Percentiles rank a stretch among this genome's conserved stretches.
Evolutionary conservation across 805 yeast species (phyloP).

Genomic region (Lipomyces yamadae): DNA sequence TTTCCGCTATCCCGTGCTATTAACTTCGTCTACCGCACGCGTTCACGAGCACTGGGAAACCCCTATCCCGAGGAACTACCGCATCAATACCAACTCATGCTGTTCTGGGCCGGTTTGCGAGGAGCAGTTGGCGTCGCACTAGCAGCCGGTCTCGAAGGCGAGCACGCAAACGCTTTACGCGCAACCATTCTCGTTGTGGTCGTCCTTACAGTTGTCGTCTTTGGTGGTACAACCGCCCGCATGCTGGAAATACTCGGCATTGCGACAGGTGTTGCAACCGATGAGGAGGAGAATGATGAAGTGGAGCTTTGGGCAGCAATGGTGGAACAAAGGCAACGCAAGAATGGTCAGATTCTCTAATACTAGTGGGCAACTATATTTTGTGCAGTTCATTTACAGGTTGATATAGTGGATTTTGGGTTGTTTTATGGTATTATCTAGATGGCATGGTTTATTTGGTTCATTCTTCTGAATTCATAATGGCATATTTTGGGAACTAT

Average conservation of each 20-base stretch:
- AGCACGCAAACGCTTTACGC: conserved; percentile 78
- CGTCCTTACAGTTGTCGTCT: conserved; percentile 90
- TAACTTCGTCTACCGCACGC: conserved; percentile 74
- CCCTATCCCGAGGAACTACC: conserved; percentile 82
- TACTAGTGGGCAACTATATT: background rate
- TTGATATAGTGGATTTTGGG: background rate
- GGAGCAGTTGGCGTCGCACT: conserved; percentile 99
- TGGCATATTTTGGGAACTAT: background rate
- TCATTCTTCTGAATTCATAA: background rate
- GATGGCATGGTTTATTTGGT: background rate
- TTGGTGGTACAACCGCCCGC: conserved; percentile 98
- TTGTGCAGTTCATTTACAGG: background rate
- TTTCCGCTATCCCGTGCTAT: conserved; percentile 87
- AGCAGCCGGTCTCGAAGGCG: conserved; percentile 97
- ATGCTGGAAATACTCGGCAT: conserved; percentile 96
- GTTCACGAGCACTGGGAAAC: conserved; percentile 49
- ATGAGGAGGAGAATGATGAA: conserved; percentile 77
- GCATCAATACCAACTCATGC: conserved; percentile 96
- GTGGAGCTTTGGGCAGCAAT: conserved; percentile 12
- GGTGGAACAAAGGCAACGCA: background rate
- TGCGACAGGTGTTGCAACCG: conserved; percentile 79
- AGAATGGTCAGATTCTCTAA: background rate
- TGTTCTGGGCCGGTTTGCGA: conserved; percentile 98
- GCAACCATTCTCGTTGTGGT: conserved; percentile 99
- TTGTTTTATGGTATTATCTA: background rate